Evolutionary conservation across 2,329 filamentous ascomycete species (phyloP).

Genomic region (Hymenoscyphus albidus): DNA sequence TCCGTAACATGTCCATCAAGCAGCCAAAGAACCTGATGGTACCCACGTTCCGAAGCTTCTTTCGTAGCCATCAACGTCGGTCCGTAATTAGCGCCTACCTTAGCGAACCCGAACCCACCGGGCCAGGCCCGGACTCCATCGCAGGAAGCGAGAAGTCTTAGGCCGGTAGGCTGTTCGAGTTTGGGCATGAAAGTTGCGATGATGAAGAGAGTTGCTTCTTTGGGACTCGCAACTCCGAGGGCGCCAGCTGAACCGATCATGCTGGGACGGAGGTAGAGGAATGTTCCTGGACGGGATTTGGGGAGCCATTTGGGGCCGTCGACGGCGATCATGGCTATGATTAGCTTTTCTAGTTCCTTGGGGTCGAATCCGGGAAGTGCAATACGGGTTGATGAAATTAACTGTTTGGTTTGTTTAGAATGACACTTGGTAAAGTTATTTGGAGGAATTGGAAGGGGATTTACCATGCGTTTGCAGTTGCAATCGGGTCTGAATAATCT

Average conservation of each 20-base stretch:
- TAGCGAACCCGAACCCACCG: slow-evolving; percentile 87
- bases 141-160: slow-evolving; percentile 73
- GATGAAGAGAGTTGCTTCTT: slow-evolving; percentile 84
- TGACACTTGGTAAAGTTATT: slow-evolving; percentile 59
- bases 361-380: slow-evolving; percentile 72
- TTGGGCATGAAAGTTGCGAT: slow-evolving; percentile 62
- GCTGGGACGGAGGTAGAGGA: slow-evolving; percentile 75
- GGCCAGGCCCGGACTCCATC: slow-evolving; percentile 90
- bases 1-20: slow-evolving; percentile 83
- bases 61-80: slow-evolving; percentile 74
- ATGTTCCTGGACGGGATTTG: slow-evolving; percentile 60
- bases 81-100: slow-evolving; percentile 92
- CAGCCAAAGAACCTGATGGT: slow-evolving; percentile 90
- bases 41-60: slow-evolving; percentile 70
- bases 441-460: slow-evolving; percentile 51
- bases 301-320: slow-evolving; percentile 80
- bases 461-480: slow-evolving; percentile 45
- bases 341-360: slow-evolving; percentile 67
- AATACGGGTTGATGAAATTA: slow-evolving; percentile 60
- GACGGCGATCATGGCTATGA: slow-evolving; percentile 65
- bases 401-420: slow-evolving; percentile 23
- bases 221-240: slow-evolving; percentile 75
- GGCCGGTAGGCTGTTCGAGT: slow-evolving; percentile 51
- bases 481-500: slow-evolving; percentile 60
- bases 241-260: slow-evolving; percentile 79